A percentile compares a stretch with the other conserved stretches of the same genome.
Conservation (phyloP, 176 grass and related monocot species). For the Oropetium thomaeum region DNA sequence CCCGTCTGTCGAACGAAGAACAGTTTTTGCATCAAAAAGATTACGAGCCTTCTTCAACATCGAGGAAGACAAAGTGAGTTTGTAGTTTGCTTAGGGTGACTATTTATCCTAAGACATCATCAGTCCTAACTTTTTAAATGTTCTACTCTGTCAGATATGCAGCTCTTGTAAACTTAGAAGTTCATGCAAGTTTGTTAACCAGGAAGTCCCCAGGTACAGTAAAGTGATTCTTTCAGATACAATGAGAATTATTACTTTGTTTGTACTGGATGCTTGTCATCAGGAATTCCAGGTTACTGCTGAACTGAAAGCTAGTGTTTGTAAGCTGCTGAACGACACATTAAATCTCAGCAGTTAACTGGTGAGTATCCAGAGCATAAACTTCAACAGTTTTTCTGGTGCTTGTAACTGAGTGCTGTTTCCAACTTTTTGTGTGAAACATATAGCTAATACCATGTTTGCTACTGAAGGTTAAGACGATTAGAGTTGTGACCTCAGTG, state of each 20-base stretch:
- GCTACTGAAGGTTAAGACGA: background rate
- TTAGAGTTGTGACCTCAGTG: background rate
- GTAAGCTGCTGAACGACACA: constrained; percentile 70
- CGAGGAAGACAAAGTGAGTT: constrained; percentile 70
- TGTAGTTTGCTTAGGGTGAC: background rate
- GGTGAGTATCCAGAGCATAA: background rate
- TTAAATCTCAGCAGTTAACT: constrained; percentile 63
- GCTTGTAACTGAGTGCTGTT: background rate
- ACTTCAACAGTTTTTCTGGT: background rate
- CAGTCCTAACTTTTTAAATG: background rate
- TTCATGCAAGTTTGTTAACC: constrained; percentile 60
- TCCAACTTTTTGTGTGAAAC: constrained; percentile 18
- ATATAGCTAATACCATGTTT: background rate
- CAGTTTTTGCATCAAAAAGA: constrained; percentile 74
- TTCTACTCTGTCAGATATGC: constrained; percentile 45
- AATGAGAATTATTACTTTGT: constrained; percentile 60
- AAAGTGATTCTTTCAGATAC: constrained; percentile 66
- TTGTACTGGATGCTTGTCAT: constrained; percentile 50
- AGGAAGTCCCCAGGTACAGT: constrained; percentile 51
- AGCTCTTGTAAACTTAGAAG: constrained; percentile 60
- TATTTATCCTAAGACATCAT: background rate
- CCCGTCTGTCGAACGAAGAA: constrained; percentile 59
- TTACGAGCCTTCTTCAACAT: constrained; percentile 69
- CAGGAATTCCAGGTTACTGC: constrained; percentile 27
- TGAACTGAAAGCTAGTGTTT: constrained; percentile 55